Evolutionary conservation across 768 basidiomycete species (phyloP).

Genomic region (Naematelia aurantialba): DNA sequence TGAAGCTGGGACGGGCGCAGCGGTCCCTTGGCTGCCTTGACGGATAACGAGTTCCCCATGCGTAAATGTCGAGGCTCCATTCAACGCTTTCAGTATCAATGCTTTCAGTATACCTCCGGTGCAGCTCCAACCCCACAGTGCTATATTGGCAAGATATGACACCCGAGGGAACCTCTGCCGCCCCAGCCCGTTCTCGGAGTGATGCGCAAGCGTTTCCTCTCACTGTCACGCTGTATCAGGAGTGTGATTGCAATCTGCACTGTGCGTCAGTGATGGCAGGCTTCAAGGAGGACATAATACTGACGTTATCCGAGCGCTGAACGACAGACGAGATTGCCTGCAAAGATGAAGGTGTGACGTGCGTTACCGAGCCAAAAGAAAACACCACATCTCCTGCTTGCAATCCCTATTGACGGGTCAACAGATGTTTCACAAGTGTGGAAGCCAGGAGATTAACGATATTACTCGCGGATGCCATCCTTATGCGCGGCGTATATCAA

Average conservation of each 20-base stretch:
- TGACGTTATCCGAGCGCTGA: conserved; percentile 69
- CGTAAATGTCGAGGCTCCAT: too few species aligned
- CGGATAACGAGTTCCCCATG: too few species aligned
- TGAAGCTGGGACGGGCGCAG: too few species aligned
- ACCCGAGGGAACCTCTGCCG: conserved; percentile 78
- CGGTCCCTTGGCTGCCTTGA: too few species aligned
- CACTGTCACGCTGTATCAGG: conserved; percentile 16
- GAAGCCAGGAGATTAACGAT: too few species aligned
- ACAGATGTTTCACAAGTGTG: too few species aligned
- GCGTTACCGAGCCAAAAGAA: conserved; percentile 57
- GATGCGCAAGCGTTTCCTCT: conserved; percentile 56
- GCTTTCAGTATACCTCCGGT: too few species aligned
- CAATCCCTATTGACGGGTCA: conserved; percentile 15
- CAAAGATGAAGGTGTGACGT: conserved; percentile 65
- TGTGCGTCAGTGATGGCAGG: not conserved
- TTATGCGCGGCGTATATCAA: too few species aligned
- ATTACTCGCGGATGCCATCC: too few species aligned
- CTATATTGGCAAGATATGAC: conserved; percentile 46
- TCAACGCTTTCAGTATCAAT: too few species aligned
- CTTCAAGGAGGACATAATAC: conserved; percentile 33
- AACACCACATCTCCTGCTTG: conserved; percentile 26
- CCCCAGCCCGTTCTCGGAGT: conserved; percentile 77
- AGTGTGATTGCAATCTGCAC: conserved; percentile 19
- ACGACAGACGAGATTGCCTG: conserved; percentile 73
- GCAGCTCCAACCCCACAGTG: too few species aligned